Evolutionary conservation across 371 early-diverging fungal genomes (phyloP).

Genomic region (Nematocida ironsii): DNA sequence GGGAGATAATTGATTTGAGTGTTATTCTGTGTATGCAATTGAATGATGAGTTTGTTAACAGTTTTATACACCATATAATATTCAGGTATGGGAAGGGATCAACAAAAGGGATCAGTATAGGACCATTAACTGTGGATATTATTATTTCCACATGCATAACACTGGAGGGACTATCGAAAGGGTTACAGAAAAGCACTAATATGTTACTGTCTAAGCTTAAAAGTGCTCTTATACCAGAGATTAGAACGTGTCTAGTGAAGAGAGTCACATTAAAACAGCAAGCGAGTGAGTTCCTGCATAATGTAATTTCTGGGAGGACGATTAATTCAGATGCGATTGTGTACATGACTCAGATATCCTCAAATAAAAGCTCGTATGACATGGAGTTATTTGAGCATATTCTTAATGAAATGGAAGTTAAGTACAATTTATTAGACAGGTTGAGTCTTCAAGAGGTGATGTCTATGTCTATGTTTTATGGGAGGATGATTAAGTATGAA

Average conservation of each 20-base stretch:
- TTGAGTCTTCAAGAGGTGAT: slow-evolving; percentile 41
- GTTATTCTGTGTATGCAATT: slow-evolving; percentile 45
- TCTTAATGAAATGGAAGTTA: slow-evolving; percentile 51
- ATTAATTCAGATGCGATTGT: slow-evolving; percentile 53
- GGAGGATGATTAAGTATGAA: slow-evolving; percentile 53
- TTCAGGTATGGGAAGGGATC: slow-evolving; percentile 48
- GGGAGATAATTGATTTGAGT: slow-evolving; percentile 40
- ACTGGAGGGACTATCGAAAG: slow-evolving; percentile 40
- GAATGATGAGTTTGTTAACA: slow-evolving; percentile 55
- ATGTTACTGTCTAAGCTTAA: slow-evolving; percentile 35
- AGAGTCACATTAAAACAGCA: slow-evolving; percentile 42
- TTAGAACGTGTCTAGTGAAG: slow-evolving; percentile 41
- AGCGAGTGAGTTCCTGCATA: slow-evolving; percentile 56
- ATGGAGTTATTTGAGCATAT: slow-evolving; percentile 48
- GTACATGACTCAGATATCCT: slow-evolving; percentile 56
- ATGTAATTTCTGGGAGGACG: slow-evolving; percentile 46
- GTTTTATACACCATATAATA: slow-evolving; percentile 42
- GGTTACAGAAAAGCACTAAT: slow-evolving; percentile 35
- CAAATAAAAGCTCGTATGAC: slow-evolving; percentile 59
- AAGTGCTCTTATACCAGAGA: slow-evolving; percentile 49
- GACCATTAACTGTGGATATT: slow-evolving; percentile 47
- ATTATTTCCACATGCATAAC: slow-evolving; percentile 53
- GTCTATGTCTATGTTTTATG: slow-evolving; percentile 50
- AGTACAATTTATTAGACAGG: slow-evolving; percentile 44
- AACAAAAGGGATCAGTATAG: slow-evolving; percentile 48